Percentiles rank a stretch among this genome's conserved stretches.
Evolutionary conservation across 2,329 filamentous ascomycete species (phyloP).

Genomic region (Paradendryphiella salina): DNA sequence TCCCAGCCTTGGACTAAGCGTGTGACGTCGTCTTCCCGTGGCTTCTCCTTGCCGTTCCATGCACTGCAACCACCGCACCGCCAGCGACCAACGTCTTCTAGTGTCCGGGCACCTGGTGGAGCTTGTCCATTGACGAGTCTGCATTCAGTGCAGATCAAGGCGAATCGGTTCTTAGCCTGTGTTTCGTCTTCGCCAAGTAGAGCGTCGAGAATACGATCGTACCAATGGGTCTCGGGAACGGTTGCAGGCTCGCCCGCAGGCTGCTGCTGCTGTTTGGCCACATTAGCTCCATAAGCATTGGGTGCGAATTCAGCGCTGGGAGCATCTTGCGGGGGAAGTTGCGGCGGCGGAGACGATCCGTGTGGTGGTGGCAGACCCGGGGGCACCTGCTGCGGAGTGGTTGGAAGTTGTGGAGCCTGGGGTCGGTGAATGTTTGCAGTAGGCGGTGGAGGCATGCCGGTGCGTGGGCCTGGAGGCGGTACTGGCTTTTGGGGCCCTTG

Average conservation of each 20-base stretch:
- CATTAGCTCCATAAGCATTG: conserved; percentile 62
- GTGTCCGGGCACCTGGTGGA: conserved; percentile 76
- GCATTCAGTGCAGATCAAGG: conserved; percentile 79
- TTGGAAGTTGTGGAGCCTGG: conserved; percentile 28
- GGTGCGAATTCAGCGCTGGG: conserved; percentile 70
- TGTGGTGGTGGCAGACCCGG: conserved; percentile 27
- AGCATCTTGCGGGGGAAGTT: conserved; percentile 21
- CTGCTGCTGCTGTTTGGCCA: conserved; percentile 40
- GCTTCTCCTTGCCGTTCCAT: conserved; percentile 80
- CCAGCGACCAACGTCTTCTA: conserved; percentile 85
- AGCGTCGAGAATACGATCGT: conserved; percentile 89
- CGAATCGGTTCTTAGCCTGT: conserved; percentile 85
- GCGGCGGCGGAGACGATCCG: conserved; percentile 27
- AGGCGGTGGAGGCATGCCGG: conserved; percentile 62
- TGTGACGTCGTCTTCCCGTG: conserved; percentile 69
- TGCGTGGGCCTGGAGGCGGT: conserved; percentile 49
- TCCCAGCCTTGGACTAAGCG: conserved; percentile 40
- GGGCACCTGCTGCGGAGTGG: conserved; percentile 32
- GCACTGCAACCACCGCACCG: conserved; percentile 82
- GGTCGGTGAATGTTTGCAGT: conserved; percentile 65
- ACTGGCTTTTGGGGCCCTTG: conserved; percentile 37
- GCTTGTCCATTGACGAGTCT: conserved; percentile 94
- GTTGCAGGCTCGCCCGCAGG: conserved; percentile 44
- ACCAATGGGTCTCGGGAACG: conserved; percentile 71
- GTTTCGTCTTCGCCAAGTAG: conserved; percentile 95